Percentiles rank a stretch among this genome's conserved stretches.
Conservation (phyloP, 495 filamentous ascomycete genomes). For the Penicillium angulare region DNA sequence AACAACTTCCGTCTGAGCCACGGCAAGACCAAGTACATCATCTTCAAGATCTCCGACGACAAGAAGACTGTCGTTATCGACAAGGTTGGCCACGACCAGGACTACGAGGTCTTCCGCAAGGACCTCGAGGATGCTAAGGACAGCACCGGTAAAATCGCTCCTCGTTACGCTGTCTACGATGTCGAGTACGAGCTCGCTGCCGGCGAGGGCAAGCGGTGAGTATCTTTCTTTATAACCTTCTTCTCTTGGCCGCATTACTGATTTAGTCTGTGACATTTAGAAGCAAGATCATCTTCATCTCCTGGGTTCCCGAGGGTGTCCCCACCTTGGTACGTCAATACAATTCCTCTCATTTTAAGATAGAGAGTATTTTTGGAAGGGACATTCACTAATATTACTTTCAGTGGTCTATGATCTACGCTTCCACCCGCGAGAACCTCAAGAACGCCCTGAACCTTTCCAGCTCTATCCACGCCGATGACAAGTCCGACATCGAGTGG, state of each 20-base stretch:
- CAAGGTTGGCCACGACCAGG: constrained; percentile 61
- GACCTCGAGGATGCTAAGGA: constrained; percentile 70
- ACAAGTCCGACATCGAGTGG: constrained; percentile 84
- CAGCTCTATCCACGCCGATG: constrained; percentile 88
- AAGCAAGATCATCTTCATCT: constrained; percentile 95
- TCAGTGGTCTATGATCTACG: constrained; percentile 84
- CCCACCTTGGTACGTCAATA: constrained; percentile 67
- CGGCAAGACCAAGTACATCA: constrained; percentile 81
- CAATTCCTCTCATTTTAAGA: too few species aligned
- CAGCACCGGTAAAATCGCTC: constrained; percentile 62
- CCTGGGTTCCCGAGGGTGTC: constrained; percentile 87
- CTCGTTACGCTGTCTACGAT: constrained; percentile 92
- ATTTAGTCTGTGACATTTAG: constrained; percentile 41
- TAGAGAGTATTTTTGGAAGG: too few species aligned
- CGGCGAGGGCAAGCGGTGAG: constrained; percentile 81
- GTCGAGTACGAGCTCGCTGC: constrained; percentile 77
- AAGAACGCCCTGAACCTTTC: constrained; percentile 81
- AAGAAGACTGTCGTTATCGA: constrained; percentile 85
- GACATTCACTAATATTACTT: not conserved
- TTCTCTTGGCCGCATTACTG: not conserved
- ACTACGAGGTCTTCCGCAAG: constrained; percentile 76
- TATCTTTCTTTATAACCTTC: not conserved
- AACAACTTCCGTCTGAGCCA: constrained; percentile 90
- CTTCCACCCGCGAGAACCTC: constrained; percentile 88
- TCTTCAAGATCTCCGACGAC: constrained; percentile 95